Base-by-base conservation (phyloP, 805 yeast species). In the Zygosaccharomyces pseudorouxii region DNA sequence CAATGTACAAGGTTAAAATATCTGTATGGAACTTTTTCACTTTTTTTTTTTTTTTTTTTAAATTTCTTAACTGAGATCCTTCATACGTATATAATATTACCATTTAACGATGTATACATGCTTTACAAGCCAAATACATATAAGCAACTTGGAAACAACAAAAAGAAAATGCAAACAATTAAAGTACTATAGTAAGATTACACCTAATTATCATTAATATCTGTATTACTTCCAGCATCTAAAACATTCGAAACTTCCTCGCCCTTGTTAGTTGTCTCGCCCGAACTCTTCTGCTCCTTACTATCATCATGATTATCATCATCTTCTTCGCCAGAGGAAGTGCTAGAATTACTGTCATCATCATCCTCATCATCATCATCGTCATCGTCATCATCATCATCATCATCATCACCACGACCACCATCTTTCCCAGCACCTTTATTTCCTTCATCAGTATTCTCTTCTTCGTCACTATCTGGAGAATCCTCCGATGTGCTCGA, bases 1-100 rank as follows among this genome's bases (percentile, higher is more conserved):
- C 67, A 87, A 89, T 63, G 93, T 87, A 33, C 75, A 76, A 22
- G 68, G 65, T 43, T 64, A 53, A 53, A 16, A 33, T 18, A 35
- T 39, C 41, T 30, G 30, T 40, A 35, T 22, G 29, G 46, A 18
- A 12, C 16, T 28, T 41, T 16, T 19, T 33, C n/a, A 12, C 16
- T 18, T 41, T 41, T 23, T 18, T 16, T 28, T 12, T 14, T 19
- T 12, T 10, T 31, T 31, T 22, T 20, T 20, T 20, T 20, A 20
- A 18, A 33, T 14, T 2, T 33, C 37, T 33, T 14, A 14, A n/a
- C 37, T 14, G 37, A 19, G 12, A 16, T 18, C 37, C 16, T 14
- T 18, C 37, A 33, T 14, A 33, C 20, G 20, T 10, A 2, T 33
- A 16, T 18, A 33, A 33, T 33, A 6, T 33, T 33, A 33, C 20